Base-by-base conservation (phyloP, 2,329 filamentous ascomycete genomes). In the Bipolaris victoriae region DNA sequence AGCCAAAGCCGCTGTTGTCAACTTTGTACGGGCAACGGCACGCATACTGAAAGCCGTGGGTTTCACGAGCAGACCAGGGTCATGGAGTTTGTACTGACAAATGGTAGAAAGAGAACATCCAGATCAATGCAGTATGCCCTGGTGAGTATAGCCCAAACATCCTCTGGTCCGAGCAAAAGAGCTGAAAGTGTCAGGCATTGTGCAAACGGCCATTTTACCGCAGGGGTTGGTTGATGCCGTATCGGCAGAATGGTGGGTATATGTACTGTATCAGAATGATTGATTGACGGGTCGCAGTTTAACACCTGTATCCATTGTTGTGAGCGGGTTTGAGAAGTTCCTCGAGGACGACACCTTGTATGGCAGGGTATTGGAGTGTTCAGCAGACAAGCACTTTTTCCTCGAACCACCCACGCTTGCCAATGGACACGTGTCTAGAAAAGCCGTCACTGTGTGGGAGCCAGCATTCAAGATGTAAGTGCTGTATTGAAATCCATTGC, bases 121-220 rank as follows among this genome's bases (percentile, higher is more conserved):
- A 72, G 16, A 78, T 84, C 63, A 83, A 83, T 63, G 72, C 72
- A n/a, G 76, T 84, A 3, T 75, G 81, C 45, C 82, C 83, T 0
- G 58, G 58, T 58, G 33, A 43, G 52, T 24, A 15, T 47, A 5
- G 9, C 35, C 31, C 3, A 11, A n/a, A 22, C 11, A 35, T 52
- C 15, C 40, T 24, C 20, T 18, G 2, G 39, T 16, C 29, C 9
- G 24, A 41, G 18, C n/a, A 16, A 26, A 11, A 7, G 10, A n/a
- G 15, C 9, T 45, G 5, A 52, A 24, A 24, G 37, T 7, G 20
- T 22, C 39, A 62, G 82, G 81, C 1, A 79, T 81, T 33, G 79
- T 83, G 15, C 70, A 71, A 33, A 84, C 82, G 3, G 55, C 61
- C 10, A 68, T 70, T 45, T 65, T 72, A n/a, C 67, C 69, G 62